Conservation (phyloP, 148 eudicot genomes). For the Camellia sinensis region DNA sequence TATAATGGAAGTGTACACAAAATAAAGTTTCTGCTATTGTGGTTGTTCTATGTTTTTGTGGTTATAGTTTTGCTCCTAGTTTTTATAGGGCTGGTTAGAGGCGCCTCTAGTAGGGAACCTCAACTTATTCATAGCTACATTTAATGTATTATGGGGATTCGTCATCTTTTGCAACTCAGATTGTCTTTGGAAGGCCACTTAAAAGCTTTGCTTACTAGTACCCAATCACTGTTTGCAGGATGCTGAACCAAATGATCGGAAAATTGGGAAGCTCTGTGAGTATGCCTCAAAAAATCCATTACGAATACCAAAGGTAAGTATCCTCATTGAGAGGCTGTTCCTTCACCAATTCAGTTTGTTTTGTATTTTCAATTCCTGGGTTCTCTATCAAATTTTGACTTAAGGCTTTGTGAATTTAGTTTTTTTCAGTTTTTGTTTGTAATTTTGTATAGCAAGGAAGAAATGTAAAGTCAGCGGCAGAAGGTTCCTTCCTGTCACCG, state of each 20-base stretch:
- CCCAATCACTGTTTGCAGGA: conserved; percentile 44
- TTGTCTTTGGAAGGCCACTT: neutral
- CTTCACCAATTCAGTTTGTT: neutral
- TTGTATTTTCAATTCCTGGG: neutral
- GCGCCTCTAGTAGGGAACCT: neutral
- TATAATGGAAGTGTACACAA: neutral
- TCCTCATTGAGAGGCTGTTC: conserved; percentile 2
- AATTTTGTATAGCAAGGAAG: neutral
- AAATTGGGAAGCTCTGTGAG: conserved; percentile 84
- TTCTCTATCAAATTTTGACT: neutral
- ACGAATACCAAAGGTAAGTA: conserved; percentile 74
- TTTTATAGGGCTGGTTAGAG: neutral
- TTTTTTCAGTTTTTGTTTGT: neutral
- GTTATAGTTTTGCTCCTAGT: neutral
- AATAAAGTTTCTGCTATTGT: neutral
- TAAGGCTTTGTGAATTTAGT: neutral
- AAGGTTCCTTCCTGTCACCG: conserved; percentile 1
- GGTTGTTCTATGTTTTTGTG: neutral
- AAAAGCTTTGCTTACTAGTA: neutral
- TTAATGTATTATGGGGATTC: neutral
- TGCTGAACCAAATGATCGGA: conserved; percentile 80
- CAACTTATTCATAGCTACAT: neutral
- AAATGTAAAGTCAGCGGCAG: neutral
- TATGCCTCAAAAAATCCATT: conserved; percentile 78
- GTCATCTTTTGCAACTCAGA: neutral